Base-by-base conservation (phyloP, 208 protist genomes). In the Trypanosoma conorhini region DNA sequence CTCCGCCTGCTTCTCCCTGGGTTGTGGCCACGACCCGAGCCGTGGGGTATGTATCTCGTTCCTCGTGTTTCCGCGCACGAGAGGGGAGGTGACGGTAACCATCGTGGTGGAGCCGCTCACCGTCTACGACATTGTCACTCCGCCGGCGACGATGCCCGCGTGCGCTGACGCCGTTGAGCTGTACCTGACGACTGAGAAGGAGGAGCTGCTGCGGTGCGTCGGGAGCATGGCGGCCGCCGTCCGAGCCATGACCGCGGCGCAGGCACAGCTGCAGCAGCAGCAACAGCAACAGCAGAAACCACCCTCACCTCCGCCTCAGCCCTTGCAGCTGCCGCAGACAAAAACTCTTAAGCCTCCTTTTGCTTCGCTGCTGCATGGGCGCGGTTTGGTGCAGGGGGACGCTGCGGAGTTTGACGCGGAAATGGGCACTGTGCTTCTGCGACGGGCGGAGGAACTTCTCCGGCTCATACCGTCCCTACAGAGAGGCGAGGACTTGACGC, bases 51-150 rank as follows among this genome's bases (percentile, higher is more conserved):
- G 4, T 52, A 13, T 78, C 17, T 64, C 60, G 0, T 72, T 78
- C 66, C n/a, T 64, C 26, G 40, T 78, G n/a, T 67, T 58, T 60
- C 59, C 56, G 1, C 2, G 52, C 51, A 28, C 65, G 31, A 24
- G 46, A 57, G 50, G 50, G 42, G 74, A 71, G 13, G 66, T 67
- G 19, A 74, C 64, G 3, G 68, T 88, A 10, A 78, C 61, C 9
- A 76, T 88, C 21, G 42, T 66, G 24, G 57, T 83, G 13, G 72
- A 80, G 42, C 48, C 40, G 3, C 52, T 83, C 21, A 50, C 44
- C 2, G 30, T 81, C 8, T 70, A 71, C 15, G 57, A 50, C 44
- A 67, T 88, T 50, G 66, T 77, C 15, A 70, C 77, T 56, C 80
- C 80, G 7, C 51, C 59, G 8, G 48, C 40, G 2, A 60, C 24